Conservation (phyloP, 2,329 filamentous ascomycete genomes). For the Macrophomina pseudophaseolina region DNA sequence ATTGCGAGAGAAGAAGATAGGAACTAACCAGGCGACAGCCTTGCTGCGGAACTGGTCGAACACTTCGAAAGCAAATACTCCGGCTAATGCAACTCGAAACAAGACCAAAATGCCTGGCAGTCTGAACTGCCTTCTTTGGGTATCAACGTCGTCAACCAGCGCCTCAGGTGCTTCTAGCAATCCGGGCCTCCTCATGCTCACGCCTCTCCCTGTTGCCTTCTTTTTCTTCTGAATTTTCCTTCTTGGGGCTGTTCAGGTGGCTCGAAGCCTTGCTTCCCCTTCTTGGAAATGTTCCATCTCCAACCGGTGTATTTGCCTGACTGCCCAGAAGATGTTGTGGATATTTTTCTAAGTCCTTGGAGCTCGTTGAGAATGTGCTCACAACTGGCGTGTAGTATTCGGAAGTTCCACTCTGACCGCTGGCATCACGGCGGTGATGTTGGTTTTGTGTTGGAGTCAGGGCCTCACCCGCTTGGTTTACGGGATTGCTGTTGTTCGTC, state of each 20-base stretch:
- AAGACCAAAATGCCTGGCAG: slow-evolving; percentile 24
- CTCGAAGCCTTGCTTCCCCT: slow-evolving; percentile 23
- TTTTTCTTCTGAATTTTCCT: slow-evolving; percentile 20
- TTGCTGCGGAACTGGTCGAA: slow-evolving; percentile 12
- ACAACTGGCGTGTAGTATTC: slow-evolving; percentile 51
- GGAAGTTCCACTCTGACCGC: slow-evolving; percentile 22
- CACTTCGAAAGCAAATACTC: slow-evolving; percentile 21
- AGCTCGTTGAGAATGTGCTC: slow-evolving; percentile 58
- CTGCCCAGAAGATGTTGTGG: slow-evolving; percentile 47
- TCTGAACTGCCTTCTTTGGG: slow-evolving; percentile 16
- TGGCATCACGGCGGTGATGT: slow-evolving; percentile 35
- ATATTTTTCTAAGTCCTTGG: slow-evolving; percentile 55
- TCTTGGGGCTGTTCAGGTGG: slow-evolving; percentile 18
- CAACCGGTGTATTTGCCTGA: slow-evolving; percentile 19
- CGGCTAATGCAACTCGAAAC: slow-evolving; percentile 25
- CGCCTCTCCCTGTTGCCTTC: slow-evolving; percentile 16
- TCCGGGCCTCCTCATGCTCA: background rate
- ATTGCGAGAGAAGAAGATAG: slow-evolving; percentile 9
- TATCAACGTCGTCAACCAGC: slow-evolving; percentile 24
- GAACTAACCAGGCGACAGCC: slow-evolving; percentile 19
- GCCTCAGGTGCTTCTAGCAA: slow-evolving; percentile 17
- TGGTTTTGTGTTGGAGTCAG: slow-evolving; percentile 46
- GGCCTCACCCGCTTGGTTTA: slow-evolving; percentile 44
- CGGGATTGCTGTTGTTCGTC: slow-evolving; percentile 34
- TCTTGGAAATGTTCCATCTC: slow-evolving; percentile 19